These are phyloP conservation scores for Lachnellula cervina DNA, from an alignment of 2,329 filamentous ascomycete genomes.

Conservation along the genomic window DNA sequence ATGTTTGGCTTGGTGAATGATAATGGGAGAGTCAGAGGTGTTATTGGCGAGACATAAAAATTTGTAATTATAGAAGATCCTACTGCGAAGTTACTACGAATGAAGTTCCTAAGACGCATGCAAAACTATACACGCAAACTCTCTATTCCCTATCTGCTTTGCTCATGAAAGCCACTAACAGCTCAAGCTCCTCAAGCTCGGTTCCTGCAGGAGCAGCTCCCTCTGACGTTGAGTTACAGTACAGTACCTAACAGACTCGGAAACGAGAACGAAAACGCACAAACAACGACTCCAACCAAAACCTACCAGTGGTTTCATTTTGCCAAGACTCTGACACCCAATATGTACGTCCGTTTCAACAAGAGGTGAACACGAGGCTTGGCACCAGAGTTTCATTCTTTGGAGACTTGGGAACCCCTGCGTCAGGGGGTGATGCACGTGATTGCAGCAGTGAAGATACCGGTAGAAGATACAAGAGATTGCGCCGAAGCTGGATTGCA, in stretches of 20 bases:
- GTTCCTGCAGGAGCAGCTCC: not conserved
- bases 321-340: constrained; percentile 5
- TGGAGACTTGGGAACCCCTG: too few relatives aligned
- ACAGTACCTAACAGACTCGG: not conserved
- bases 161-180: too few relatives aligned
- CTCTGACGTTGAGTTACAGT: not conserved
- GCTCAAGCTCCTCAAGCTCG: too few relatives aligned
- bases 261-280: not conserved
- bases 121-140: too few relatives aligned
- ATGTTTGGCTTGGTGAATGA: not conserved
- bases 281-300: not conserved
- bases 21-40: not conserved
- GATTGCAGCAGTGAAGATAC: too few relatives aligned
- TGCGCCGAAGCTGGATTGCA: too few relatives aligned
- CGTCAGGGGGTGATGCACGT: too few relatives aligned
- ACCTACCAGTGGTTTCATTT: not conserved
- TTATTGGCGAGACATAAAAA: not conserved
- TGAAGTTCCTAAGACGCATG: too few relatives aligned
- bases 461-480: too few relatives aligned
- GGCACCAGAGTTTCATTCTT: not conserved
- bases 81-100: too few relatives aligned
- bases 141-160: too few relatives aligned
- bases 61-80: constrained; percentile 1
- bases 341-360: not conserved
- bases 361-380: constrained; percentile 5